Evolutionary conservation across 1,284 basidiomycete species (phyloP).

Genomic region (Heterobasidion annosum): DNA sequence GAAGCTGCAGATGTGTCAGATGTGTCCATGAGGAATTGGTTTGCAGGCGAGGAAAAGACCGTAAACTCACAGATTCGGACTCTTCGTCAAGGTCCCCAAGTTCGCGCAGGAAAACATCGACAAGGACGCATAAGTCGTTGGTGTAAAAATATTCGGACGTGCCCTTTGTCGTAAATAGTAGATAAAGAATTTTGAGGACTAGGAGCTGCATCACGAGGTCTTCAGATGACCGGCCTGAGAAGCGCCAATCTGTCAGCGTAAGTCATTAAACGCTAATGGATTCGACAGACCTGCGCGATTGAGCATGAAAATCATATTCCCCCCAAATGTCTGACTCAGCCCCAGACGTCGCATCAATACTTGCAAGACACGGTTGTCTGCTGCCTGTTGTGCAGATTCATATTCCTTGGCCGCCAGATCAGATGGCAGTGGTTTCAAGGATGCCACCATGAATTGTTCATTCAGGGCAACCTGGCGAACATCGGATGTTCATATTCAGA

Average conservation of each 20-base stretch:
- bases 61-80: conserved; percentile 72
- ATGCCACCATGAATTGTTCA: conserved; percentile 96
- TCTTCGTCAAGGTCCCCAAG: conserved; percentile 89
- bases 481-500: conserved; percentile 2
- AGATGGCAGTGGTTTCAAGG: conserved; percentile 16
- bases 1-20: conserved; percentile 44
- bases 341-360: conserved; percentile 80
- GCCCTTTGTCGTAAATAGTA: conserved; percentile 89
- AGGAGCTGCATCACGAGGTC: conserved; percentile 93
- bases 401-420: conserved; percentile 3
- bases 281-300: conserved; percentile 77
- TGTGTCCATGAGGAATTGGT: not conserved
- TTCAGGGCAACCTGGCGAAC: conserved; percentile 75
- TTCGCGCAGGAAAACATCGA: conserved; percentile 94
- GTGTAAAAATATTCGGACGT: conserved; percentile 98
- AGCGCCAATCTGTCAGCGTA: not conserved
- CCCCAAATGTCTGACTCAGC: conserved; percentile 90
- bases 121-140: conserved; percentile 92
- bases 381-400: conserved; percentile 20
- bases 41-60: not conserved
- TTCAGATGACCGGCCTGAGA: conserved; percentile 73
- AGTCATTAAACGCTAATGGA: not conserved
- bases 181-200: conserved; percentile 90
- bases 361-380: conserved; percentile 73
- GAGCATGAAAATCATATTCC: conserved; percentile 98